These are phyloP conservation scores for Ophidiomyces ophidiicola DNA, from an alignment of 2,329 filamentous ascomycete genomes.

Conservation along the genomic window DNA sequence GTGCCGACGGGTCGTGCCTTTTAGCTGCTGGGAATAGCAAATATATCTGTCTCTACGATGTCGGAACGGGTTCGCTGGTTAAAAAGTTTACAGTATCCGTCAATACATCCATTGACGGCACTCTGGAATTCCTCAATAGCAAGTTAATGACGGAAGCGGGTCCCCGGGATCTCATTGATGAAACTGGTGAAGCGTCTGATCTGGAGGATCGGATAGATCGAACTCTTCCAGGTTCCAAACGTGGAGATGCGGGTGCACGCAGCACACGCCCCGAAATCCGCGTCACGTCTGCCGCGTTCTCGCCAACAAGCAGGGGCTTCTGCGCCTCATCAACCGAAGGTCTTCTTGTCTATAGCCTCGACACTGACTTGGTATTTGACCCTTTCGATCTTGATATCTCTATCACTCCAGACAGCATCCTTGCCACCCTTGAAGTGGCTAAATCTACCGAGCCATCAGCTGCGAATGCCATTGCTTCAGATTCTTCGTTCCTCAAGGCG, in stretches of 20 bases:
- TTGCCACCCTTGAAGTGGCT: conserved; percentile 53
- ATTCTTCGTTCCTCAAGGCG: conserved; percentile 66
- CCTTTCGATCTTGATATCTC: conserved; percentile 92
- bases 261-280: conserved; percentile 69
- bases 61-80: conserved; percentile 75
- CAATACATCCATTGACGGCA: conserved; percentile 90
- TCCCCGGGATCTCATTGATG: conserved; percentile 70
- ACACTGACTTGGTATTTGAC: conserved; percentile 74
- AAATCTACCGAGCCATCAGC: conserved; percentile 21
- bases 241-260: conserved; percentile 71
- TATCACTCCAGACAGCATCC: conserved; percentile 76
- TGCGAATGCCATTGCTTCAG: conserved; percentile 44
- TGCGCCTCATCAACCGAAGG: conserved; percentile 93
- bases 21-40: conserved; percentile 93
- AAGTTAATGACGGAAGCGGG: conserved; percentile 83
- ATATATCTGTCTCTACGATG: conserved; percentile 96
- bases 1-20: conserved; percentile 79
- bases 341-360: conserved; percentile 82
- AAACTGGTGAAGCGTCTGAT: conserved; percentile 77
- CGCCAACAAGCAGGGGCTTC: conserved; percentile 78
- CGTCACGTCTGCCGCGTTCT: conserved; percentile 73
- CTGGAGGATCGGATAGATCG: conserved; percentile 70
- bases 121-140: conserved; percentile 94
- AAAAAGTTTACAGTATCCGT: conserved; percentile 94
- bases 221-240: conserved; percentile 70